Evolutionary conservation across 345 rosid species (phyloP).

Genomic region (Linum tenue): DNA sequence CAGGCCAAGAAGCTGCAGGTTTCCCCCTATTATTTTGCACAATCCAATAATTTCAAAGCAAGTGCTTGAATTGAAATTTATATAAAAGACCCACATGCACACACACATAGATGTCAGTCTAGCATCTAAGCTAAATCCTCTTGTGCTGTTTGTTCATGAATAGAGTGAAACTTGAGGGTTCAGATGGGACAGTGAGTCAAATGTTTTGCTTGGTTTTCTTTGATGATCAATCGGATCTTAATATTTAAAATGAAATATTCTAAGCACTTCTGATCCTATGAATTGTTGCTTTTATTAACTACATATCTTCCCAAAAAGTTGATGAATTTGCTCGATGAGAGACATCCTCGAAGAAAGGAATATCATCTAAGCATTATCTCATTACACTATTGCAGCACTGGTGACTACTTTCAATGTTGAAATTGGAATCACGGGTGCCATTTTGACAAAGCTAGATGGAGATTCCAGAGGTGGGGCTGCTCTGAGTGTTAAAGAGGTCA

Average conservation of each 20-base stretch:
- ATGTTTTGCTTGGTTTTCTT: not conserved
- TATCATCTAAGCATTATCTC: not conserved
- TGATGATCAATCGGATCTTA: not conserved
- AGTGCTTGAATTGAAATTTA: not conserved
- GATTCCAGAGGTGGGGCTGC: slow-evolving; percentile 99
- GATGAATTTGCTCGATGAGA: not conserved
- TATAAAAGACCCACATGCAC: too few relatives aligned
- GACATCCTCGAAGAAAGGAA: not conserved
- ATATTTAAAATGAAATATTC: too few relatives aligned
- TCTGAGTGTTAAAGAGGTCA: slow-evolving; percentile 93
- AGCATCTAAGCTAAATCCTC: not conserved
- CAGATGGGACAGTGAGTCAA: not conserved
- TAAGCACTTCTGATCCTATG: too few relatives aligned
- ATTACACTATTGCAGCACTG: slow-evolving; percentile 42
- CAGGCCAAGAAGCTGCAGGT: slow-evolving; percentile 99
- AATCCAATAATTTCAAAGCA: not conserved
- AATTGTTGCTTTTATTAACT: too few relatives aligned
- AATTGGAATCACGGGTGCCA: slow-evolving; percentile 98
- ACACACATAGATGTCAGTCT: not conserved
- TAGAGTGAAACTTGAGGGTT: not conserved
- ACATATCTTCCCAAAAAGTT: too few relatives aligned
- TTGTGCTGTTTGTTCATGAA: not conserved
- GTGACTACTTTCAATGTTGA: slow-evolving; percentile 92
- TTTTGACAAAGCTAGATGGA: slow-evolving; percentile 94
- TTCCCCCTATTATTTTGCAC: slow-evolving; percentile 1